Conservation (phyloP, 2,329 filamentous ascomycete species). For the Lecanosticta acicola region DNA sequence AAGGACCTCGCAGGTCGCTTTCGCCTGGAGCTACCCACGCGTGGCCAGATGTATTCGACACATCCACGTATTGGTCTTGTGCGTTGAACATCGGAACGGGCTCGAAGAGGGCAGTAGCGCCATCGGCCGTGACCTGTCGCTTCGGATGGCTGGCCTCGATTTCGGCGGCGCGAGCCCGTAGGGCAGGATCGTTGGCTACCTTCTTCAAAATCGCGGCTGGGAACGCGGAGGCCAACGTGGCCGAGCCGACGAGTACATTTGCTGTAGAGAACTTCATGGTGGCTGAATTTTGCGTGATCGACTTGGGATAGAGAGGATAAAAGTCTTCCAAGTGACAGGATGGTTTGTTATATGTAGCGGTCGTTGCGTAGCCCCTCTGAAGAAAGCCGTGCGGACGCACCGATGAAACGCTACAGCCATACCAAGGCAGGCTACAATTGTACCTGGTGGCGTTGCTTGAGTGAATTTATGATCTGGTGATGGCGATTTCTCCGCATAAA, state of each 20-base stretch:
- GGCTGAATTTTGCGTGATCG: too few relatives aligned
- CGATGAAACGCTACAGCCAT: too few relatives aligned
- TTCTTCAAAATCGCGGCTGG: conserved; percentile 12
- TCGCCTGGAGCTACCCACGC: conserved; percentile 26
- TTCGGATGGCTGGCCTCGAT: conserved; percentile 9
- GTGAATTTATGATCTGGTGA: too few relatives aligned
- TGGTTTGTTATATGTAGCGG: too few relatives aligned
- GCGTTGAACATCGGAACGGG: conserved; percentile 28
- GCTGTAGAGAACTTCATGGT: conserved; percentile 18
- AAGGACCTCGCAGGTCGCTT: conserved; percentile 30
- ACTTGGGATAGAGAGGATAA: too few relatives aligned
- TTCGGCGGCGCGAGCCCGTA: conserved; percentile 9
- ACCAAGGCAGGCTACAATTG: too few relatives aligned
- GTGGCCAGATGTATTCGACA: conserved; percentile 18
- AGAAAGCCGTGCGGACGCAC: too few relatives aligned
- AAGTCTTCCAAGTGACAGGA: too few relatives aligned
- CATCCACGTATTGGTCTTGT: conserved; percentile 25
- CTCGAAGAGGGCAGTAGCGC: conserved; percentile 23
- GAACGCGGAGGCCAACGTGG: conserved; percentile 13
- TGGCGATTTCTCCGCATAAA: too few relatives aligned
- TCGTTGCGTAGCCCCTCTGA: too few relatives aligned
- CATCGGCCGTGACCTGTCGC: conserved; percentile 21
- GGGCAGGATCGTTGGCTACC: conserved; percentile 12
- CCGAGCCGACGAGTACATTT: conserved; percentile 10
- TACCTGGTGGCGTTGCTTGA: too few relatives aligned